Evolutionary conservation across 2,329 filamentous ascomycete species (phyloP), one percentile per base, ranked within the genome.

Genomic region (Xylaria sp.): DNA sequence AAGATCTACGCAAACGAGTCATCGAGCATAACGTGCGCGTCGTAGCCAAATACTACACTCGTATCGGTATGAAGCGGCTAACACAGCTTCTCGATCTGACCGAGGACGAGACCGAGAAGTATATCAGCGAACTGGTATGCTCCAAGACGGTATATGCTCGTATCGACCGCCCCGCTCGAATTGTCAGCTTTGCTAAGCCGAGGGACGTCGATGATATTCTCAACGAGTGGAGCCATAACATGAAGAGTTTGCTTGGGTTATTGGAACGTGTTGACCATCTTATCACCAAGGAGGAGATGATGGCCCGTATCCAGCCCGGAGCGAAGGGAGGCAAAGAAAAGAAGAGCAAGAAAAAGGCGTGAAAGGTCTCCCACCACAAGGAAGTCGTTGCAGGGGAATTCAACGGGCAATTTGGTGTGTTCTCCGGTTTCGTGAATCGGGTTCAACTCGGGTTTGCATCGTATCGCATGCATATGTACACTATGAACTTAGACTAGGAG

Each of bases 261-360:
- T 80, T 97, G 78, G 94, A 97, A 86, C 88, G 94, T 72, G 97
- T 99, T 70, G 96, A 99, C 79, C 96, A 99, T 81, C 86, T 99
- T 77, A 99, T 99, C 78, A 99, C 97, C 65, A 98, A 98, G 87
- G 96, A 99, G 84, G 96, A 99, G 87, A 99, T 99, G 96, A 99
- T 99, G 96, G 96, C 96, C 50, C 89, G 94, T 69, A 98, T 99
- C 77, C 91, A 96, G 81, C 93, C 93, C 6, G 85, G 80, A 7
- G 83, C 82, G 44, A 82, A 84, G 77, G 78, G 77, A 20, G 74
- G 74, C 18, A 82, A 83, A 75, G 81, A 80, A 62, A 80, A 81
- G 72, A 80, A 80, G 75, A 74, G 73, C 25, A 79, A 78, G 75
- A 79, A 80, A 74, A 78, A 76, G 75, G 75, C 76, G 41, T 78